Evolutionary conservation across 208 protist genomes (phyloP).

Genomic region (Acanthamoeba healyi): DNA sequence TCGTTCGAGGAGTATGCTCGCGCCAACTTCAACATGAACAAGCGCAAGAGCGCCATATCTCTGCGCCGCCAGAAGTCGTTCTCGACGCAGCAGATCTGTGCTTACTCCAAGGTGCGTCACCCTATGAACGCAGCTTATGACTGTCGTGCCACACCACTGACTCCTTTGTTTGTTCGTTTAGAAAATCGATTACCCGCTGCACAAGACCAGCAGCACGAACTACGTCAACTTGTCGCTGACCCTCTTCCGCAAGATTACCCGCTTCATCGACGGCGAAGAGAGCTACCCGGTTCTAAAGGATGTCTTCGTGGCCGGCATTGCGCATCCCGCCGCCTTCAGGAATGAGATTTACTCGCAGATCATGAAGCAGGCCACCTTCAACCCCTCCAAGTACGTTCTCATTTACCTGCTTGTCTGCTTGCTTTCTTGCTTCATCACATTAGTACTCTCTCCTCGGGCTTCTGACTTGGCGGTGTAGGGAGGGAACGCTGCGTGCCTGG

Average conservation of each 20-base stretch:
- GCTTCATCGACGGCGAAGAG: constrained; percentile 20
- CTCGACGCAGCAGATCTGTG: background rate
- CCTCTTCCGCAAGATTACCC: constrained; percentile 20
- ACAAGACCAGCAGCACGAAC: constrained; percentile 33
- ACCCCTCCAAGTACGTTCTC: background rate
- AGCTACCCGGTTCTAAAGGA: background rate
- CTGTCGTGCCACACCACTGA: no score
- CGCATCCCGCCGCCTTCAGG: background rate
- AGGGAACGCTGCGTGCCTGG: constrained; percentile 13
- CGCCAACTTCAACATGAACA: constrained; percentile 1
- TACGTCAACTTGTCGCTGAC: background rate
- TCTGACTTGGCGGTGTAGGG: background rate
- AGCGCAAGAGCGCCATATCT: constrained; percentile 7
- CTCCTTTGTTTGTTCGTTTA: background rate
- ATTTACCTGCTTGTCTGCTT: background rate
- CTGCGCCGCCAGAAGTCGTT: background rate
- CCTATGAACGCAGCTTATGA: no score
- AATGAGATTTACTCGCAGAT: constrained; percentile 40
- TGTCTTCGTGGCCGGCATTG: constrained; percentile 3
- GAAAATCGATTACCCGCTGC: constrained; percentile 11
- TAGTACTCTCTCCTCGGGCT: background rate
- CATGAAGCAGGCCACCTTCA: constrained; percentile 63
- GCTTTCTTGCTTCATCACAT: background rate
- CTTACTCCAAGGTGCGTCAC: constrained; percentile 12
- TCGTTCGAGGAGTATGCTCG: constrained; percentile 17